A percentile compares a stretch with the other conserved stretches of the same genome.
Conservation (phyloP, 2,329 filamentous ascomycete genomes). For the Colletotrichum caudatum region DNA sequence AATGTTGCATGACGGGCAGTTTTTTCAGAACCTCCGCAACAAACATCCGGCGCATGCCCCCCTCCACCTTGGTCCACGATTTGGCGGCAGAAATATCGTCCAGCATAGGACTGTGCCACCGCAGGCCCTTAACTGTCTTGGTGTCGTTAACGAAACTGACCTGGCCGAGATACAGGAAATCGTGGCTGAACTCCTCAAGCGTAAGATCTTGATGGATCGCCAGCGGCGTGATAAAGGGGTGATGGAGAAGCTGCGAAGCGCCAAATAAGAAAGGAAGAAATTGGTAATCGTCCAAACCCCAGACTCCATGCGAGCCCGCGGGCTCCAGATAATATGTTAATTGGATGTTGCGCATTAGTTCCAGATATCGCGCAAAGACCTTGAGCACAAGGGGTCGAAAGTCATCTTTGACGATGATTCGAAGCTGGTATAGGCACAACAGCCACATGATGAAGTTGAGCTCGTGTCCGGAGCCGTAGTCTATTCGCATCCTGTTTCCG, state of each 20-base stretch:
- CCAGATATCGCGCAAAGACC: slow-evolving; percentile 85
- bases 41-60: slow-evolving; percentile 97
- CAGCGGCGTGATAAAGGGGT: slow-evolving; percentile 82
- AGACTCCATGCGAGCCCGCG: slow-evolving; percentile 95
- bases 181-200: slow-evolving; percentile 84
- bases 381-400: slow-evolving; percentile 81
- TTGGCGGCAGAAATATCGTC: slow-evolving; percentile 95
- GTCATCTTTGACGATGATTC: slow-evolving; percentile 71
- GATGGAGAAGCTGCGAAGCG: slow-evolving; percentile 87
- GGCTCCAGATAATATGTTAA: slow-evolving; percentile 96
- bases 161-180: slow-evolving; percentile 93
- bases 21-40: slow-evolving; percentile 92
- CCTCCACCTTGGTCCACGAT: slow-evolving; percentile 92
- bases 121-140: slow-evolving; percentile 92
- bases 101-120: slow-evolving; percentile 98
- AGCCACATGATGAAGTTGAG: slow-evolving; percentile 98
- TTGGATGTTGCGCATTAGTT: slow-evolving; percentile 88
- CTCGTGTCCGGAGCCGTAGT: slow-evolving; percentile 98
- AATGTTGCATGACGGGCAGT: slow-evolving; percentile 98
- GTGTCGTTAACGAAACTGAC: slow-evolving; percentile 95
- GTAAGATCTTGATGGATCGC: slow-evolving; percentile 90
- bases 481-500: slow-evolving; percentile 87
- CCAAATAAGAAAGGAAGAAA: slow-evolving; percentile 97
- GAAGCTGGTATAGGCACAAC: slow-evolving; percentile 88
- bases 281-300: slow-evolving; percentile 97